A percentile compares a stretch with the other conserved stretches of the same genome.
Evolutionary conservation across 352 stramenopile genomes (phyloP).

Genomic region (Globisporangium splendens): DNA sequence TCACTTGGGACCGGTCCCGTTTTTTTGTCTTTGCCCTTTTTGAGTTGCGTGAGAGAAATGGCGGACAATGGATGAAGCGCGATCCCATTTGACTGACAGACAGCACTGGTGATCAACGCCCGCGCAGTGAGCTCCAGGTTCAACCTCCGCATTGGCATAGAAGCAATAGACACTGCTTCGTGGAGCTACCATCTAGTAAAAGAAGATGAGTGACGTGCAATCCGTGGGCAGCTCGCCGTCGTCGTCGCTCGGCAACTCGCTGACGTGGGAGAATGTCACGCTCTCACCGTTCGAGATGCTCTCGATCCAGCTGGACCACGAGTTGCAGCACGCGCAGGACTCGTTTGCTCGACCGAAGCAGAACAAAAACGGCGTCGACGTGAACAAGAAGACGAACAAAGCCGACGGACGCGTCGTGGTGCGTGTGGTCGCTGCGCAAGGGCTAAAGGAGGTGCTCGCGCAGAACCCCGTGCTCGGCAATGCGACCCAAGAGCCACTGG

Average conservation of each 20-base stretch:
- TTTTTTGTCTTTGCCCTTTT: background rate
- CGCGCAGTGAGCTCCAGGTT: too few species aligned
- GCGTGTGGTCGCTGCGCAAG: slow-evolving; percentile 44
- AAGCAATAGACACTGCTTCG: background rate
- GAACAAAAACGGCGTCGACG: slow-evolving; percentile 80
- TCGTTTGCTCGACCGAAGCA: slow-evolving; percentile 31
- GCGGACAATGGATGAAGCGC: background rate
- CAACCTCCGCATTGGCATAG: too few species aligned
- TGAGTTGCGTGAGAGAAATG: background rate
- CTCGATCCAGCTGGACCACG: slow-evolving; percentile 67
- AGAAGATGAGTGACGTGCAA: slow-evolving; percentile 42
- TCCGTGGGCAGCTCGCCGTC: slow-evolving; percentile 36
- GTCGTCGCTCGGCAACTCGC: slow-evolving; percentile 47
- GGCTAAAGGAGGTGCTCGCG: slow-evolving; percentile 25
- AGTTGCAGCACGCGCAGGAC: slow-evolving; percentile 55
- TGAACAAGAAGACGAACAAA: slow-evolving; percentile 50
- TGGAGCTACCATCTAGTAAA: background rate
- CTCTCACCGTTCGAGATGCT: slow-evolving; percentile 68
- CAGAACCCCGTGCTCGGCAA: slow-evolving; percentile 30
- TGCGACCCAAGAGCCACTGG: slow-evolving; percentile 14
- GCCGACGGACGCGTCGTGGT: slow-evolving; percentile 48
- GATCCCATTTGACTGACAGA: background rate
- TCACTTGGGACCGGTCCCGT: background rate
- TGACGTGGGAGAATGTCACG: slow-evolving; percentile 78
- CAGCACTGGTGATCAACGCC: background rate